Evolutionary conservation across 495 filamentous ascomycete species (phyloP).

Genomic region (Corynascus novoguineensis): DNA sequence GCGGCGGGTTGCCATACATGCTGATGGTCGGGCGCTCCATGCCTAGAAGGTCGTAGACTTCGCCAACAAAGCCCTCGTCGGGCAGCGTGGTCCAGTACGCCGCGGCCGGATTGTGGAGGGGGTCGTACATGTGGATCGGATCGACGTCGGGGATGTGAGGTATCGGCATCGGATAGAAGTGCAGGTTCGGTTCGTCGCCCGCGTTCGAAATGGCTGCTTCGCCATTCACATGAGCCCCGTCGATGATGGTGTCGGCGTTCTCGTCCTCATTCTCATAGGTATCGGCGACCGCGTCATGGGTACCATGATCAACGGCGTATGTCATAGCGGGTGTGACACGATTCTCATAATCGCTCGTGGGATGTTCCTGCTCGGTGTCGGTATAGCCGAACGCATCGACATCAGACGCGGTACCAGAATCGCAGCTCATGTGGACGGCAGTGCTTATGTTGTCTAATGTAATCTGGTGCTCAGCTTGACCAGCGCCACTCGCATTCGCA

Average conservation of each 20-base stretch:
- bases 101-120: not conserved
- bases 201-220: not conserved
- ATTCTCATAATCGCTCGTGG: not conserved
- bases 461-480: too few species aligned
- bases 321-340: not conserved
- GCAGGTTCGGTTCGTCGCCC: not conserved
- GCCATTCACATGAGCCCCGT: too few species aligned
- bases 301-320: too few species aligned
- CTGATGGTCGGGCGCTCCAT: not conserved
- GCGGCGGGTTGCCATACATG: not conserved
- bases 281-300: not conserved
- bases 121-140: not conserved
- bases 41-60: not conserved
- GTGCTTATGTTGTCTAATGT: not conserved
- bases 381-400: not conserved
- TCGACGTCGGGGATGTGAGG: not conserved
- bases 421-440: not conserved
- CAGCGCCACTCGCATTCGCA: too few species aligned
- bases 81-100: not conserved
- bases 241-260: not conserved
- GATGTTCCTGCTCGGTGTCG: not conserved
- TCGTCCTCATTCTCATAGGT: not conserved
- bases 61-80: not conserved
- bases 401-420: not conserved
- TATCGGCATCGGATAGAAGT: not conserved